Evolutionary conservation across 805 yeast species (phyloP).

Genomic region (Danielia reshetovae): DNA sequence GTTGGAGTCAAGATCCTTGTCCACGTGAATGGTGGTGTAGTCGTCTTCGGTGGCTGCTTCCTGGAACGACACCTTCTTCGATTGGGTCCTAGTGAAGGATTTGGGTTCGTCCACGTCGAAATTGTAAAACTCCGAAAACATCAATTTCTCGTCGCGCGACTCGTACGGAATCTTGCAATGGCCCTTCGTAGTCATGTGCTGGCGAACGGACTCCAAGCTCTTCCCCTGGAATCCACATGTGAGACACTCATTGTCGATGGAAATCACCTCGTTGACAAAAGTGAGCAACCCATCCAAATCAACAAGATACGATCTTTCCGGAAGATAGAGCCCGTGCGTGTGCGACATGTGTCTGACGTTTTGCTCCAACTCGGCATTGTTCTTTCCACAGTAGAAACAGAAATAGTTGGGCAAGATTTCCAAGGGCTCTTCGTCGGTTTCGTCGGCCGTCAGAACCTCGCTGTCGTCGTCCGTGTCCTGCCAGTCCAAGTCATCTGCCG

Average conservation of each 20-base stretch:
- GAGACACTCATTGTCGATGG: slow-evolving; percentile 41
- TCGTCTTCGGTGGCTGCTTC: slow-evolving; percentile 14
- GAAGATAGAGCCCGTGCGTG: slow-evolving; percentile 81
- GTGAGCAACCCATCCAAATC: slow-evolving; percentile 45
- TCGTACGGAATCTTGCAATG: slow-evolving; percentile 47
- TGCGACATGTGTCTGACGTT: slow-evolving; percentile 73
- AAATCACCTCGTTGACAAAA: slow-evolving; percentile 34
- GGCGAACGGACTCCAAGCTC: slow-evolving; percentile 39
- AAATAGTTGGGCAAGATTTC: slow-evolving; percentile 44
- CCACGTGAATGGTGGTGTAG: slow-evolving; percentile 39
- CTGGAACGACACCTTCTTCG: slow-evolving; percentile 26
- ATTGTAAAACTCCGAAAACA: slow-evolving; percentile 36
- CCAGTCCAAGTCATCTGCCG: slow-evolving; percentile 13
- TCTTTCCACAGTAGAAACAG: slow-evolving; percentile 57
- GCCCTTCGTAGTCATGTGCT: slow-evolving; percentile 41
- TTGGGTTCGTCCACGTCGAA: slow-evolving; percentile 21
- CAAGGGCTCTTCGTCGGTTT: slow-evolving; percentile 21
- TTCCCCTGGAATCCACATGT: slow-evolving; percentile 43
- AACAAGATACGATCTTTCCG: slow-evolving; percentile 67
- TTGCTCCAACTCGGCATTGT: slow-evolving; percentile 49
- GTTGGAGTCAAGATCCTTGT: slow-evolving; percentile 16
- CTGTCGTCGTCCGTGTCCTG: slow-evolving; percentile 15
- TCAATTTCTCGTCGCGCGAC: slow-evolving; percentile 32
- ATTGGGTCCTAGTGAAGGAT: slow-evolving; percentile 7
- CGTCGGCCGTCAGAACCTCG: slow-evolving; percentile 25